Conservation (phyloP, 805 yeast species). For the Starmera pachycereana region DNA sequence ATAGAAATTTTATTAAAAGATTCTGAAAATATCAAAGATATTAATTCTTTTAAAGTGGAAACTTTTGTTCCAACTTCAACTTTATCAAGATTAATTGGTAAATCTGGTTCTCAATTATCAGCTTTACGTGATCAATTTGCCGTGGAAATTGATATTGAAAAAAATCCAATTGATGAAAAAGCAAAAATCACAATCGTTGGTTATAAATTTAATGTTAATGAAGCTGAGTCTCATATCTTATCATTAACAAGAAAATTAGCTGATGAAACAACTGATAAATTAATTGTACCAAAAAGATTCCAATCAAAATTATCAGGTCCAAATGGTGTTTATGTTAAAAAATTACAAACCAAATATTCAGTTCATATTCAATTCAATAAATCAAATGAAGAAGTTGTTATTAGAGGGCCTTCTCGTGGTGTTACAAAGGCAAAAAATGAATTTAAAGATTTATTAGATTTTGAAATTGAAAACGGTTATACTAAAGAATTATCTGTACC, state of each 20-base stretch:
- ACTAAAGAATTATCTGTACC: constrained; percentile 59
- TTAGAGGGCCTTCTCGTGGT: constrained; percentile 87
- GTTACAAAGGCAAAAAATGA: constrained; percentile 79
- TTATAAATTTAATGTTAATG: constrained; percentile 65
- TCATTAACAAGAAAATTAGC: constrained; percentile 65
- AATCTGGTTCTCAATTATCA: constrained; percentile 68
- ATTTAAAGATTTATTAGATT: constrained; percentile 70
- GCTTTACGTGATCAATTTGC: constrained; percentile 62
- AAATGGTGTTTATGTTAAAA: constrained; percentile 68
- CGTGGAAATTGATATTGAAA: constrained; percentile 66
- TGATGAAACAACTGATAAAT: constrained; percentile 60
- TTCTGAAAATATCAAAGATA: constrained; percentile 38
- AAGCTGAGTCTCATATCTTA: constrained; percentile 49
- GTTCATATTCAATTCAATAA: constrained; percentile 74
- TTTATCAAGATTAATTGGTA: constrained; percentile 80
- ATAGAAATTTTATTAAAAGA: constrained; percentile 46
- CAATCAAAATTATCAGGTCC: constrained; percentile 81
- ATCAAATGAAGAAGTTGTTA: constrained; percentile 46
- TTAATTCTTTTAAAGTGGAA: constrained; percentile 30
- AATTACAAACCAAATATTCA: constrained; percentile 79
- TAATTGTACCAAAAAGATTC: constrained; percentile 65
- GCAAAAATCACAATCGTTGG: constrained; percentile 61
- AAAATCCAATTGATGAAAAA: constrained; percentile 32
- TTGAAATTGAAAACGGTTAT: constrained; percentile 80
- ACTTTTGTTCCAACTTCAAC: constrained; percentile 56